A percentile compares a stretch with the other conserved stretches of the same genome.
phyloP scores from a whole-genome alignment of 2,329 filamentous ascomycete genomes.

The Penicillium aurantiogriseum region DNA sequence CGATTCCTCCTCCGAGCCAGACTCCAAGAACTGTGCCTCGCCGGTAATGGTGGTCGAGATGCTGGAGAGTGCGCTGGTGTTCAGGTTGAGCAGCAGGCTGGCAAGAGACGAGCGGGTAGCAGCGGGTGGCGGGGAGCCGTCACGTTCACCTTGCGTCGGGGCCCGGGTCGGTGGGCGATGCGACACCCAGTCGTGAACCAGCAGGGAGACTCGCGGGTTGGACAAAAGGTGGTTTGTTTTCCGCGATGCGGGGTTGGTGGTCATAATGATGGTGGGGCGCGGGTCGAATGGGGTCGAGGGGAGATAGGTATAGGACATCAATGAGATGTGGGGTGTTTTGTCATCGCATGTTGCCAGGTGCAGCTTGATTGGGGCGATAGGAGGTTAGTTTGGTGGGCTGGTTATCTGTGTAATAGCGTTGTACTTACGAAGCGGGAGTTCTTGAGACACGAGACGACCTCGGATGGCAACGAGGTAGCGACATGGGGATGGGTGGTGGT shows the following conservation, averaged over 20 bases:
- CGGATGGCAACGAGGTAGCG: conserved; percentile 69
- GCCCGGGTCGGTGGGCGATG: conserved; percentile 78
- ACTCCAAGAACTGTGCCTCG: conserved; percentile 69
- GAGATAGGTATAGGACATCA: conserved; percentile 99
- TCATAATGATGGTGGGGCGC: conserved; percentile 90
- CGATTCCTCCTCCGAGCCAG: conserved; percentile 74
- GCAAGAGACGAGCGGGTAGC: conserved; percentile 71
- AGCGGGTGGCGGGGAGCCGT: conserved; percentile 63
- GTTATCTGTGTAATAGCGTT: background rate
- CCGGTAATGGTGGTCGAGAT: conserved; percentile 95
- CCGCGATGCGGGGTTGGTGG: conserved; percentile 70
- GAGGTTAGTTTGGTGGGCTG: background rate
- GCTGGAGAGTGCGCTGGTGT: conserved; percentile 79
- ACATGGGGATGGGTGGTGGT: conserved; percentile 69
- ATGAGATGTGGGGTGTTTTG: conserved; percentile 83
- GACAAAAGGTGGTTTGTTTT: conserved; percentile 73
- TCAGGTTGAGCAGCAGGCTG: conserved; percentile 81
- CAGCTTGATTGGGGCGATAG: conserved; percentile 57
- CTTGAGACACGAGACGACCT: conserved; percentile 86
- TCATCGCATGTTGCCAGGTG: conserved; percentile 88
- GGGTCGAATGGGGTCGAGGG: conserved; percentile 68
- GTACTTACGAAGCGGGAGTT: conserved; percentile 85
- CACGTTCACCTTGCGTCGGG: conserved; percentile 53
- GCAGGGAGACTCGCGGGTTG: conserved; percentile 84
- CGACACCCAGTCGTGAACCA: conserved; percentile 98